Conservation (phyloP, 73 alveolate species). For the Paramecium sexaurelia region DNA sequence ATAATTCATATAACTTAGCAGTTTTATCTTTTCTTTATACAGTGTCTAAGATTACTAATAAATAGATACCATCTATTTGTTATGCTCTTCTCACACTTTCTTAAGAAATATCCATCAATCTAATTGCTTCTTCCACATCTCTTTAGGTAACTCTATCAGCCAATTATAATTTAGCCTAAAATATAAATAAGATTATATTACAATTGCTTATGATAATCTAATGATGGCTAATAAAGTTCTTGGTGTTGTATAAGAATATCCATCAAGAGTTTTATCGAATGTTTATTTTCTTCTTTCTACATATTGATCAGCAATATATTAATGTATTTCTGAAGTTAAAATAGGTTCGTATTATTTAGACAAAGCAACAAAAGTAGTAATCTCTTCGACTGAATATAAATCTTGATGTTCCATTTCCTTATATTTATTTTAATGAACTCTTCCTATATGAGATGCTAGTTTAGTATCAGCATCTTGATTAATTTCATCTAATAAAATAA, state of each 20-base stretch:
- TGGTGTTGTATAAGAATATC: slow-evolving; percentile 95
- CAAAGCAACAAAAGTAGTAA: slow-evolving; percentile 86
- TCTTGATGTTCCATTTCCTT: slow-evolving; percentile 48
- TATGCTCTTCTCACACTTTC: slow-evolving; percentile 63
- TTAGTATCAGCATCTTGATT: slow-evolving; percentile 84
- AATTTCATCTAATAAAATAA: slow-evolving; percentile 90
- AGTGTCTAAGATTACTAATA: neutral
- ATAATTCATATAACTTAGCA: slow-evolving; percentile 60
- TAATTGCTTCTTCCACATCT: slow-evolving; percentile 92
- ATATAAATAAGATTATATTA: slow-evolving; percentile 35
- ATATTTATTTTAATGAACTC: slow-evolving; percentile 68
- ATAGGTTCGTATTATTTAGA: slow-evolving; percentile 86
- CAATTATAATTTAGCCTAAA: slow-evolving; percentile 89
- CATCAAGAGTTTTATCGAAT: slow-evolving; percentile 80
- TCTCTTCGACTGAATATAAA: slow-evolving; percentile 79
- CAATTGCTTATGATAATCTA: slow-evolving; percentile 90
- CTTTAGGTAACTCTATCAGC: slow-evolving; percentile 82
- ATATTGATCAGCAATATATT: slow-evolving; percentile 86
- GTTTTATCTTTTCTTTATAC: slow-evolving; percentile 34
- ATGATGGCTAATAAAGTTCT: slow-evolving; percentile 94
- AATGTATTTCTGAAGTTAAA: slow-evolving; percentile 86
- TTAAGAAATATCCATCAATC: slow-evolving; percentile 82
- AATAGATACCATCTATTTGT: neutral
- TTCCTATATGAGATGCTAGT: slow-evolving; percentile 81
- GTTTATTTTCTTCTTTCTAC: slow-evolving; percentile 85